Evolutionary conservation across 2,329 filamentous ascomycete genomes (phyloP).

Genomic region (Aspergillus fischeri): DNA sequence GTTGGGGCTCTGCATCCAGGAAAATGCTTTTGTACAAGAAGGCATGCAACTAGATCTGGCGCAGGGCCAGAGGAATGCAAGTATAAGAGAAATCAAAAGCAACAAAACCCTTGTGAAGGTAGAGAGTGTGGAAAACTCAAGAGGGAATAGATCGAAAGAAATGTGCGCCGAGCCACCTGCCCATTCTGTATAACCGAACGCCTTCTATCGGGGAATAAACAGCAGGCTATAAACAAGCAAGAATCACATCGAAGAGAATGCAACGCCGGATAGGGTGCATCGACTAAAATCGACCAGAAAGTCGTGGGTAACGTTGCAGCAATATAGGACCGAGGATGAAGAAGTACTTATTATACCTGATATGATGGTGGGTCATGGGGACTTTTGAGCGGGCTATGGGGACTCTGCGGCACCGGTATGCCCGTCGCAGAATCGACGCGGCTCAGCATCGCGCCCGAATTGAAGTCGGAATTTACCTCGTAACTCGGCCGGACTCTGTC

Average conservation of each 20-base stretch:
- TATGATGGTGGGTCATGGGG: slow-evolving; percentile 30
- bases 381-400: slow-evolving; percentile 31
- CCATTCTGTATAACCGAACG: slow-evolving; percentile 33
- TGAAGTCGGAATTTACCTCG: slow-evolving; percentile 86
- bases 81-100: slow-evolving; percentile 6
- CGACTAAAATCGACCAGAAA: slow-evolving; percentile 17
- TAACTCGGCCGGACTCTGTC: slow-evolving; percentile 79
- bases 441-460: slow-evolving; percentile 77
- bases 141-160: slow-evolving; percentile 13
- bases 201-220: slow-evolving; percentile 39
- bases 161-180: slow-evolving; percentile 31
- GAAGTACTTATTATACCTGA: slow-evolving; percentile 24
- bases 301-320: slow-evolving; percentile 23
- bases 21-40: slow-evolving; percentile 33
- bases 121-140: slow-evolving; percentile 5
- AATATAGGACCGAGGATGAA: slow-evolving; percentile 25
- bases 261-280: slow-evolving; percentile 20
- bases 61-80: slow-evolving; percentile 9
- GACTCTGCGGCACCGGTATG: slow-evolving; percentile 24
- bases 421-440: slow-evolving; percentile 66
- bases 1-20: slow-evolving; percentile 9
- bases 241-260: slow-evolving; percentile 28
- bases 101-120: slow-evolving; percentile 1
- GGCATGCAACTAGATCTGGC: slow-evolving; percentile 6
- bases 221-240: slow-evolving; percentile 20